phyloP scores from a whole-genome alignment of 1,284 basidiomycete species.

The Lignosus rhinocerotis region DNA sequence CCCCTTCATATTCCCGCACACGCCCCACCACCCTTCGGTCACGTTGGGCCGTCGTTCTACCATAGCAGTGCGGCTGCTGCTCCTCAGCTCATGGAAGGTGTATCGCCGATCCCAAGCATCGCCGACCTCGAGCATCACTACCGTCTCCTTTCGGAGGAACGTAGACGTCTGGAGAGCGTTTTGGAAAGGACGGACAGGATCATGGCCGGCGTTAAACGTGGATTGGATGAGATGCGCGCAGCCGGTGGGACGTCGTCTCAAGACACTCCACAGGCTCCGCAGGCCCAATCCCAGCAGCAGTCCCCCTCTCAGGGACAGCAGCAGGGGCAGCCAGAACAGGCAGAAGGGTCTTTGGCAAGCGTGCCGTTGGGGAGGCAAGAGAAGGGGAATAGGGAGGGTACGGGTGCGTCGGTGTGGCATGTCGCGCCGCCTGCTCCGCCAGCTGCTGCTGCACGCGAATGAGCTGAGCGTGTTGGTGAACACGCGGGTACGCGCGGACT shows the following conservation, averaged over 20 bases:
- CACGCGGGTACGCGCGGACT: not conserved
- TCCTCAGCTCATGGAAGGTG: constrained; percentile 22
- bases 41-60: constrained; percentile 26
- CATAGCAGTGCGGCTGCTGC: constrained; percentile 25
- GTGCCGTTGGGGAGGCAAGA: constrained; percentile 34
- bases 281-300: constrained; percentile 4
- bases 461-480: constrained; percentile 21
- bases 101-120: constrained; percentile 48
- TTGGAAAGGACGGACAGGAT: constrained; percentile 70
- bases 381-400: constrained; percentile 32
- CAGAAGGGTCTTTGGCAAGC: constrained; percentile 16
- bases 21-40: constrained; percentile 18
- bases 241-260: constrained; percentile 9
- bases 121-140: constrained; percentile 72
- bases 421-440: constrained; percentile 29
- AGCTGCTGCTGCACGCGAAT: constrained; percentile 28
- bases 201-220: constrained; percentile 68
- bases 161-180: constrained; percentile 66
- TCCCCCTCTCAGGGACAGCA: not conserved
- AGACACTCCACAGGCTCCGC: constrained; percentile 10
- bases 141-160: constrained; percentile 57
- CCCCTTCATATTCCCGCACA: constrained; percentile 21
- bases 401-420: constrained; percentile 33
- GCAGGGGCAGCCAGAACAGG: constrained; percentile 1
- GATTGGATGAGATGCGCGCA: constrained; percentile 68